Evolutionary conservation across 2,329 filamentous ascomycete species (phyloP).

Genomic region (Metarhizium robertsii): DNA sequence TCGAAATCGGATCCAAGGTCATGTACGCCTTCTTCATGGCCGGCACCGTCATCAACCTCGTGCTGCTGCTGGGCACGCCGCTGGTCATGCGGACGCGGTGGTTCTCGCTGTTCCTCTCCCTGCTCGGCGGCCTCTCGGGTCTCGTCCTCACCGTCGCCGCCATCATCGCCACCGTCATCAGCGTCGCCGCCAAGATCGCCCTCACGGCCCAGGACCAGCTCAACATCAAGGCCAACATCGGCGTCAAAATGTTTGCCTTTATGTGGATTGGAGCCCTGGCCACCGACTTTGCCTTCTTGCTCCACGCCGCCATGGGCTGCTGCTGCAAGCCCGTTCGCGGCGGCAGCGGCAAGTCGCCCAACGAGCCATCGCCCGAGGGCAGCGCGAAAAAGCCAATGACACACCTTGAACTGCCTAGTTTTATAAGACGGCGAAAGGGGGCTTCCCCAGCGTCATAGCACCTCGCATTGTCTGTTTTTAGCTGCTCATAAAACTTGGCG

Average conservation of each 20-base stretch:
- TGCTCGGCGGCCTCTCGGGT: constrained; percentile 59
- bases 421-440: constrained; percentile 20
- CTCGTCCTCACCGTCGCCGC: constrained; percentile 61
- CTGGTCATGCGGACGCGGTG: constrained; percentile 46
- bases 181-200: constrained; percentile 69
- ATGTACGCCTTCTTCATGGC: constrained; percentile 87
- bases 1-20: constrained; percentile 65
- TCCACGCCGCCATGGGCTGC: constrained; percentile 71
- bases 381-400: constrained; percentile 12
- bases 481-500: not conserved
- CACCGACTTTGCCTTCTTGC: constrained; percentile 57
- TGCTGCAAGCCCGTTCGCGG: constrained; percentile 44
- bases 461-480: not conserved
- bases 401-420: constrained; percentile 13
- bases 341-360: not conserved
- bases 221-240: constrained; percentile 65
- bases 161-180: constrained; percentile 74
- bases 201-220: constrained; percentile 62
- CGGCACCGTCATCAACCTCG: constrained; percentile 57
- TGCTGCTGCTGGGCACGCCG: constrained; percentile 60
- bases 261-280: constrained; percentile 77
- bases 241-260: constrained; percentile 69
- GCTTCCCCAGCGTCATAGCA: not conserved
- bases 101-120: constrained; percentile 57
- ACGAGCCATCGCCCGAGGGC: constrained; percentile 1